Evolutionary conservation across 495 filamentous ascomycete species (phyloP).

Genomic region (Staphylotrichum tortipilum): DNA sequence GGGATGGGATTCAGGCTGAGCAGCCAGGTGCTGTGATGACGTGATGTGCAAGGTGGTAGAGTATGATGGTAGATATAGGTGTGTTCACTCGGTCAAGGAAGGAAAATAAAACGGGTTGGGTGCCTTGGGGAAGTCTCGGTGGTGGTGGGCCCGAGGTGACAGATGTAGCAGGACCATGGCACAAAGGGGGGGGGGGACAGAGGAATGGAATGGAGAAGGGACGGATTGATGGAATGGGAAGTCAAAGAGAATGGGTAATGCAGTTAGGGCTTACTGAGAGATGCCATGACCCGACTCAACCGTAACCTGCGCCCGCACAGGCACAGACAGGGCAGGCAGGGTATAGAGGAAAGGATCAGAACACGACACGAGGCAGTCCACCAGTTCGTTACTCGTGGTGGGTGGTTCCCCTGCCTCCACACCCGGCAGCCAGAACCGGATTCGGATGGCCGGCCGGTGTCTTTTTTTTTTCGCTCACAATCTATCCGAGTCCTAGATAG

Average conservation of each 20-base stretch:
- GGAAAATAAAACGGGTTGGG: background rate
- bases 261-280: slow-evolving; percentile 29
- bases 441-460: background rate
- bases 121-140: no score
- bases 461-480: no score
- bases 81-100: background rate
- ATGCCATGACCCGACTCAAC: slow-evolving; percentile 18
- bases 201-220: background rate
- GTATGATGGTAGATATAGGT: no score
- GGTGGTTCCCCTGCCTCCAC: background rate
- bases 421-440: background rate
- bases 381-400: background rate
- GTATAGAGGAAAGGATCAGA: no score
- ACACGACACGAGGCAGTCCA: background rate
- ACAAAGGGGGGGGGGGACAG: background rate
- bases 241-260: slow-evolving; percentile 1
- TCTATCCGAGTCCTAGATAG: no score
- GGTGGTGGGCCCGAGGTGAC: no score
- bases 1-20: background rate
- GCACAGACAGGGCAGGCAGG: no score
- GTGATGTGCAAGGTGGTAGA: no score
- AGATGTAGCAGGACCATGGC: no score
- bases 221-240: background rate
- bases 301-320: no score
- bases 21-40: slow-evolving; percentile 1